Base-by-base conservation (phyloP, 345 rosid species). In the Rhodamnia argentea region DNA sequence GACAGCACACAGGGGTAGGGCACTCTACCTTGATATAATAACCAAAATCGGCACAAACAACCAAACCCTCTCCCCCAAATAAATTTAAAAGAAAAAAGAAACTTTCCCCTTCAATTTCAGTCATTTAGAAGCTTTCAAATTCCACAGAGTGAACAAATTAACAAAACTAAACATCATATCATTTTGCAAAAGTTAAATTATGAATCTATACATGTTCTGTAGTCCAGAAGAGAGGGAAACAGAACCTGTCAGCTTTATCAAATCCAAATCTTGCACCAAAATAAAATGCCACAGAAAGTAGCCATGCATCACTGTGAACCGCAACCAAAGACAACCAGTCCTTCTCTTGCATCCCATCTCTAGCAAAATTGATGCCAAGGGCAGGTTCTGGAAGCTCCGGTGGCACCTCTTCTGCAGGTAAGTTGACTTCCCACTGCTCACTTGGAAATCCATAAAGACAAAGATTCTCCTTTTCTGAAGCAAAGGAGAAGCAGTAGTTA, bases 381-480 rank as follows among this genome's bases (percentile, higher is more conserved):
- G 93, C 93, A 70, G 94, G 94, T 89, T 93, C 94, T 0, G 94
- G 94, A 84, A 93, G 92, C 90, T 93, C 94, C 18, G 94, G 92
- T 82, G 94, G 94, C 82, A 92, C 94, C 86, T 92, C 94, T 91
- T 92, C 94, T 29, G 94, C 94, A 81, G 94, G 94, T 82, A 93
- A 92, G 82, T 87, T 90, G 52, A 93, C 94, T 89, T 93, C 93
- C 94, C 94, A 91, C 88, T 91, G 92, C 90, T 90, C 94, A 52
- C 88, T 90, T 8, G 94, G 93, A 87, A 88, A 88, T 23, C 93
- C 93, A 88, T 93, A 92, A 52, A 93, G 91, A 87, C 93, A 93
- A 82, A 92, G 92, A 74, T 93, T 92, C 86, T 92, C 95, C 85
- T 93, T 93, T 88, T 91, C 93, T 93, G 88, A 29, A 78, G 85